Conservation (phyloP, 225 moss, liverwort and hornwort species). For the Pleurozium schreberi region DNA sequence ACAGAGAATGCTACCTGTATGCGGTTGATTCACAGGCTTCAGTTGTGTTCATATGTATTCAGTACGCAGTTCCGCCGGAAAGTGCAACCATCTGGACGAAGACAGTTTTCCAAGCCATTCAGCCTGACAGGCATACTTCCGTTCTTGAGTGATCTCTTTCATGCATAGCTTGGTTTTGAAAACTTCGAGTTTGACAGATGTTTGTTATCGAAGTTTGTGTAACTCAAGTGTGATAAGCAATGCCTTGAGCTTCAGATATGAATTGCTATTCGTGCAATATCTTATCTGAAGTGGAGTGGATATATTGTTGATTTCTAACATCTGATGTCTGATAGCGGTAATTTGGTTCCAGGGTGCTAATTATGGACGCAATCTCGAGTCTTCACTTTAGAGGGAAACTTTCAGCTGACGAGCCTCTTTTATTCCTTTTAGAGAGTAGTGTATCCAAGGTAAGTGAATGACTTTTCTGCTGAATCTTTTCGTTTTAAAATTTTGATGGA, state of each 20-base stretch:
- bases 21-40: constrained; percentile 34
- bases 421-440: constrained; percentile 66
- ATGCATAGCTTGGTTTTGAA: neutral
- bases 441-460: constrained; percentile 44
- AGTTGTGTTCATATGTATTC: constrained; percentile 51
- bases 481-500: neutral
- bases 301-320: neutral
- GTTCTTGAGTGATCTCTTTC: neutral
- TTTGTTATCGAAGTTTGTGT: neutral
- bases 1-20: constrained; percentile 59
- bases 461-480: neutral
- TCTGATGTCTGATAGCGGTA: neutral
- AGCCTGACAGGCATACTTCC: constrained; percentile 49
- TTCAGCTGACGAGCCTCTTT: constrained; percentile 67
- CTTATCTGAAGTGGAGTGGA: neutral
- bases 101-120: constrained; percentile 49
- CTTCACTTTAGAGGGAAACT: constrained; percentile 84
- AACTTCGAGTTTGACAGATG: neutral
- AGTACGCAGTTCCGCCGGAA: constrained; percentile 63
- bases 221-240: neutral
- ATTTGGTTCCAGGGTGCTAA: constrained; percentile 40
- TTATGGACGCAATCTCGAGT: constrained; percentile 61
- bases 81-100: constrained; percentile 55
- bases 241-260: neutral
- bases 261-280: neutral